Evolutionary conservation across 345 rosid genomes (phyloP), one percentile per base, ranked within the genome.

Genomic region (Rhizophora apiculata): DNA sequence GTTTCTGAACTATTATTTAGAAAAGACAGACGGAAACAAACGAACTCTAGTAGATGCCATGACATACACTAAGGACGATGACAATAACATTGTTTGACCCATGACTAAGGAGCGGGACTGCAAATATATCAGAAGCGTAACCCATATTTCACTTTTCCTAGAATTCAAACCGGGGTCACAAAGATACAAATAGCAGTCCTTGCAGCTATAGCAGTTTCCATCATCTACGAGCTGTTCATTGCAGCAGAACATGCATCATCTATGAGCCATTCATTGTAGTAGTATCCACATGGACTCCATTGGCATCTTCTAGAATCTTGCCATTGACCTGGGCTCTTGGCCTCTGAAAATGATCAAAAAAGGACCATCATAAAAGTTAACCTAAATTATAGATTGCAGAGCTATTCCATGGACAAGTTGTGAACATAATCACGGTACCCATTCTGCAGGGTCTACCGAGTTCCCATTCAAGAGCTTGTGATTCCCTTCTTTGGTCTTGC

Each of bases 401-500:
- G 29, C 27, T 31, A 32, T 65, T 70, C 13, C 19, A 60, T 3
- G 21, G 3, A 31, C 9, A 37, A 53, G 30, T 13, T 16, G n/a
- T 18, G 20, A 24, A 10, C 34, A 54, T 4, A 11, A 27, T 70
- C 69, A 5, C 61, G 3, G 46, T 87, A 95, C 99, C 96, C 97
- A 82, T 70, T 95, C 99, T 56, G 96, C 83, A 79, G 98, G 87
- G 53, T 94, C 98, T 24, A 69, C 85, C 11, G 87, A 73, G 55
- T 88, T 89, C 79, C 99, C 99, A 71, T 96, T 96, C 81, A 92
- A 74, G 65, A 90, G 96, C 88, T 92, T 96, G 85, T 85, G 93
- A 75, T 83, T 92, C 85, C 89, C 99, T 81, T 92, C 99, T 85
- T 89, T 92, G 72, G 71, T 82, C 77, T 81, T 78, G 70, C 79